Evolutionary conservation across 164 flowering plant genomes (phyloP).

Genomic region (Amborella trichopoda): DNA sequence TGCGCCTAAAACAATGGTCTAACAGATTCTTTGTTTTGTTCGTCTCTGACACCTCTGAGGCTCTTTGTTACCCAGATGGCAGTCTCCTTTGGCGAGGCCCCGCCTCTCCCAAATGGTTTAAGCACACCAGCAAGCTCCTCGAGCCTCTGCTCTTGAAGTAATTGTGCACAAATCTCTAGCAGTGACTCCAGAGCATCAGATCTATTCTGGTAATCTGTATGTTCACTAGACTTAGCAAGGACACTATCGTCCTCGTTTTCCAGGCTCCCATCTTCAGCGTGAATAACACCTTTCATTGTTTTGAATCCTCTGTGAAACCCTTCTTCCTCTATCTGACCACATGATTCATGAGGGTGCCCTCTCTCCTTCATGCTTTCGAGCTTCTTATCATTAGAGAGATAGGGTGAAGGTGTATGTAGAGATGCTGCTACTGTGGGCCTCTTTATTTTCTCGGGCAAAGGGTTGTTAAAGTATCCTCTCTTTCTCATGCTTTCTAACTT

Average conservation of each 20-base stretch:
- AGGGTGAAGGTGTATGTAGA: too few species aligned
- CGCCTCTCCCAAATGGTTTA: constrained; percentile 55
- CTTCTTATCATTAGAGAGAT: background rate
- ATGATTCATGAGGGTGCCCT: background rate
- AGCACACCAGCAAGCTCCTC: constrained; percentile 61
- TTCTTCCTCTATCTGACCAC: too few species aligned
- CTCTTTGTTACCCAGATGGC: constrained; percentile 75
- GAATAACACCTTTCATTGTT: too few species aligned
- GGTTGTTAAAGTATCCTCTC: too few species aligned
- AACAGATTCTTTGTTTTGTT: background rate
- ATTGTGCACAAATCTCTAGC: constrained; percentile 42
- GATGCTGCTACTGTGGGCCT: too few species aligned
- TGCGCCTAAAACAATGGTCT: background rate
- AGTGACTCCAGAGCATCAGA: constrained; percentile 48
- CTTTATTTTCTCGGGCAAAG: too few species aligned
- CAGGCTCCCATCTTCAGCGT: too few species aligned
- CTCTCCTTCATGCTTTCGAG: background rate
- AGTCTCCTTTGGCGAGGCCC: constrained; percentile 72
- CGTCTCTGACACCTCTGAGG: constrained; percentile 11
- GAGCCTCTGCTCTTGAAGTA: constrained; percentile 32
- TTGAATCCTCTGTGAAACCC: too few species aligned
- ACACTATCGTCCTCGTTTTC: too few species aligned
- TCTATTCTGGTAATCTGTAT: constrained; percentile 17
- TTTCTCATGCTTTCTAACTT: too few species aligned
- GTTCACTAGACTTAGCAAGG: too few species aligned